phyloP scores from a whole-genome alignment of 177 flowering plant genomes.

The Vitis hybrid region DNA sequence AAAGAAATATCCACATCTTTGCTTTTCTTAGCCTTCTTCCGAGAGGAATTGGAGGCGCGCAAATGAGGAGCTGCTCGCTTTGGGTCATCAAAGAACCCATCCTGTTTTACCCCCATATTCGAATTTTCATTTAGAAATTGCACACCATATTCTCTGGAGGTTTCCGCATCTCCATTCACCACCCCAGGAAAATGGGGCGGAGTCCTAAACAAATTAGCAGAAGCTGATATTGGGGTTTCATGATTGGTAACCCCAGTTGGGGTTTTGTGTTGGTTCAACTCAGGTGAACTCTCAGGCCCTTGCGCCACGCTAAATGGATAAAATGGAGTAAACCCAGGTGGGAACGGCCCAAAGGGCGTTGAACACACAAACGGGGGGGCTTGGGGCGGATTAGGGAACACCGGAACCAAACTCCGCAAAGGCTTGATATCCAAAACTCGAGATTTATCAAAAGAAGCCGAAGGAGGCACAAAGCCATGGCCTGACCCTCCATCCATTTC shows the following conservation, averaged over 20 bases:
- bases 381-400: slow-evolving; percentile 11
- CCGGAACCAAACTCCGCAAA: slow-evolving; percentile 17
- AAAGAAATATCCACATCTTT: neutral
- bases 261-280: neutral
- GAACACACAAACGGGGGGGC: slow-evolving; percentile 18
- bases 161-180: slow-evolving; percentile 12
- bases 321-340: slow-evolving; percentile 18
- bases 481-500: slow-evolving; percentile 7
- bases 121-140: neutral
- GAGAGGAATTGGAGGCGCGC: neutral
- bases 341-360: slow-evolving; percentile 15
- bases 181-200: neutral
- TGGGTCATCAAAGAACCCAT: neutral
- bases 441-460: slow-evolving; percentile 19
- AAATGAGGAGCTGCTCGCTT: slow-evolving; percentile 1
- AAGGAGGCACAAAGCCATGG: neutral
- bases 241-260: neutral
- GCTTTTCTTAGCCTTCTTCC: neutral
- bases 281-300: slow-evolving; percentile 1
- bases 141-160: slow-evolving; percentile 5
- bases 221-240: slow-evolving; percentile 9
- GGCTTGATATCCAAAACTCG: slow-evolving; percentile 26
- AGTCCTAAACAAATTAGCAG: slow-evolving; percentile 14
- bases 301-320: slow-evolving; percentile 18
- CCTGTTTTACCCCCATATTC: slow-evolving; percentile 1